phyloP scores from a whole-genome alignment of 1,139 yeast genomes.

The Protomyces inundatus region DNA sequence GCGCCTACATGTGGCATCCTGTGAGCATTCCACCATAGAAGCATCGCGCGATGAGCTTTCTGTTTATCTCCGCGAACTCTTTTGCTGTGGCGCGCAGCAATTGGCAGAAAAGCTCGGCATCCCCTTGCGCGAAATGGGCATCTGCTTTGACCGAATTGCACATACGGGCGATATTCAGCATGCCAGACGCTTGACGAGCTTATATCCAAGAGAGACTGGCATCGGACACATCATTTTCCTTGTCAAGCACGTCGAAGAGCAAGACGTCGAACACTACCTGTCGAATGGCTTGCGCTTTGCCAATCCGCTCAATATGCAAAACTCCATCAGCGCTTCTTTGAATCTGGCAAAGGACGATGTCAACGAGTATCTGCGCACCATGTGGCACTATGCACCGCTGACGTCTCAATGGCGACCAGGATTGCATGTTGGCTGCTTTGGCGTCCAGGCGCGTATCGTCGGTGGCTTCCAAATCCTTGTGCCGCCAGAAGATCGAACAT shows the following conservation, averaged over 20 bases:
- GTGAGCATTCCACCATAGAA: background rate
- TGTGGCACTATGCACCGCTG: constrained; percentile 4
- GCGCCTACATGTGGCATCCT: background rate
- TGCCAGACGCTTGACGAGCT: background rate
- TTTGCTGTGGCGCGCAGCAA: constrained; percentile 15
- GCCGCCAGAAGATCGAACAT: background rate
- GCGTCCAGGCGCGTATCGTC: constrained; percentile 3
- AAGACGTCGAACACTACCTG: background rate
- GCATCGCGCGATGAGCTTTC: constrained; percentile 1
- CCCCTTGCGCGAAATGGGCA: constrained; percentile 9
- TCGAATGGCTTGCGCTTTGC: constrained; percentile 23
- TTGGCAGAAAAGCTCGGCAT: constrained; percentile 16
- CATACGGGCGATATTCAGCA: background rate
- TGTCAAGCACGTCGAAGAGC: constrained; percentile 10
- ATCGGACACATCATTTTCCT: constrained; percentile 15
- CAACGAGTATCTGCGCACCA: background rate
- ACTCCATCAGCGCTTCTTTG: constrained; percentile 3
- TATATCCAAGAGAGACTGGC: background rate
- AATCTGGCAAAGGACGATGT: background rate
- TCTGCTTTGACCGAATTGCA: constrained; percentile 14
- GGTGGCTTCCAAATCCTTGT: constrained; percentile 23
- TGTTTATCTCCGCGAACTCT: constrained; percentile 11
- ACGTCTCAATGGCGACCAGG: constrained; percentile 7
- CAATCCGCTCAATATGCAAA: background rate
- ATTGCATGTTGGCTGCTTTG: constrained; percentile 13